Evolutionary conservation across 176 grass and related monocot species (phyloP).

Genomic region (Aegilops speltoides): DNA sequence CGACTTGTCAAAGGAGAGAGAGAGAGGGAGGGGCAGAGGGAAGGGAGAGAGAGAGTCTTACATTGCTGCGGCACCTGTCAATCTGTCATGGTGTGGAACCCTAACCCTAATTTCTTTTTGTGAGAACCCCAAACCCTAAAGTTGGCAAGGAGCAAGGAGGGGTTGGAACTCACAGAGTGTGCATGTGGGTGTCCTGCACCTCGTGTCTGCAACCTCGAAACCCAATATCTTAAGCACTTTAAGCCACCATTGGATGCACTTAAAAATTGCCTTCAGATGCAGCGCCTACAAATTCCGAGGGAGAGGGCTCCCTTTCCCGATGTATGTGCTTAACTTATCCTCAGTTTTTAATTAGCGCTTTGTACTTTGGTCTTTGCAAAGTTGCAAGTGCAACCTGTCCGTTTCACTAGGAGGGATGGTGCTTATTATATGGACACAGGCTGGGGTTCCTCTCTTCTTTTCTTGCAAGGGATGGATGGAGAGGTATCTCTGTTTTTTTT

Average conservation of each 20-base stretch:
- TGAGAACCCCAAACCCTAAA: constrained; percentile 53
- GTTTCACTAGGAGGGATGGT: constrained; percentile 25
- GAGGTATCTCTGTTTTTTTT: no score
- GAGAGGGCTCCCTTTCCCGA: constrained; percentile 48
- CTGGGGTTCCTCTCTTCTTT: background rate
- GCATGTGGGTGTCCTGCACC: constrained; percentile 50
- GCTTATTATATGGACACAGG: background rate
- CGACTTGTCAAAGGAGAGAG: constrained; percentile 15
- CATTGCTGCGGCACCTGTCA: background rate
- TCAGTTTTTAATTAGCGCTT: constrained; percentile 15
- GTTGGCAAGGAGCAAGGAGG: constrained; percentile 24
- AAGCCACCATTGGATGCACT: constrained; percentile 38
- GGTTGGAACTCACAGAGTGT: constrained; percentile 37
- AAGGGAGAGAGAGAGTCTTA: background rate
- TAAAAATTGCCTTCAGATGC: constrained; percentile 55
- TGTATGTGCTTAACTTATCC: background rate
- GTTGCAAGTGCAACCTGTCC: constrained; percentile 26
- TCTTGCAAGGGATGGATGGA: background rate
- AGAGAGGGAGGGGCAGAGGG: background rate
- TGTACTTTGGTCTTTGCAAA: constrained; percentile 35
- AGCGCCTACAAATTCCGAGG: constrained; percentile 49
- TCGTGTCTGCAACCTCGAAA: constrained; percentile 51
- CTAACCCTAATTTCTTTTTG: constrained; percentile 48
- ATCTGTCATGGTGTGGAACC: constrained; percentile 45
- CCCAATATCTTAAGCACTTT: constrained; percentile 33